A percentile compares a stretch with the other conserved stretches of the same genome.
phyloP scores from a whole-genome alignment of 768 basidiomycete genomes.

The Collybia sordida region DNA sequence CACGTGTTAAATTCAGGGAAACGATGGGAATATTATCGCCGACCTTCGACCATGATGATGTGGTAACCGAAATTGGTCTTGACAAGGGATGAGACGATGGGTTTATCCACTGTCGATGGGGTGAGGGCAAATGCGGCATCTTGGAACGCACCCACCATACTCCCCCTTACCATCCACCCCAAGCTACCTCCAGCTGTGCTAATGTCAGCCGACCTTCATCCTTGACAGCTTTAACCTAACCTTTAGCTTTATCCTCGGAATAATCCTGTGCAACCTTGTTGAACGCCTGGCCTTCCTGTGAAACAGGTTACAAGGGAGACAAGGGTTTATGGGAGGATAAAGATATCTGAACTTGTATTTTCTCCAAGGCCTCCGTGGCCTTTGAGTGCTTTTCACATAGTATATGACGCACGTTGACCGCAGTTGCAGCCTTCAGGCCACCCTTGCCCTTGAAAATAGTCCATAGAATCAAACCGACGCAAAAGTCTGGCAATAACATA shows the following conservation, averaged over 20 bases:
- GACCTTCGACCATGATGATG: slow-evolving; percentile 89
- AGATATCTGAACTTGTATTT: slow-evolving; percentile 63
- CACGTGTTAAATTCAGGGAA: too few relatives aligned
- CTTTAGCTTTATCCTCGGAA: slow-evolving; percentile 90
- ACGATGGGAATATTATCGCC: slow-evolving; percentile 39
- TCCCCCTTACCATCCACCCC: slow-evolving; percentile 85
- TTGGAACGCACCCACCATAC: slow-evolving; percentile 89
- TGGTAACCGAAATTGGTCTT: slow-evolving; percentile 88
- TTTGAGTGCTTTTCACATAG: slow-evolving; percentile 87
- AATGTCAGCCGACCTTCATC: background rate
- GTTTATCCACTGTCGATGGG: slow-evolving; percentile 82
- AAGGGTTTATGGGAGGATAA: background rate
- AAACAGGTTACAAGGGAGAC: background rate
- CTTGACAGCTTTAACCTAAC: slow-evolving; percentile 30
- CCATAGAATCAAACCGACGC: too few relatives aligned
- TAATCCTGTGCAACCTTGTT: slow-evolving; percentile 90
- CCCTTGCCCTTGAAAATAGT: slow-evolving; percentile 42
- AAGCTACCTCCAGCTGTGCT: slow-evolving; percentile 75
- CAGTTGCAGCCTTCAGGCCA: slow-evolving; percentile 72
- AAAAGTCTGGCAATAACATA: too few relatives aligned
- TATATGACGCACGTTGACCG: slow-evolving; percentile 85
- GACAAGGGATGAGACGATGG: slow-evolving; percentile 66
- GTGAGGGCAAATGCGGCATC: slow-evolving; percentile 83
- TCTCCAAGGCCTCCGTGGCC: slow-evolving; percentile 74
- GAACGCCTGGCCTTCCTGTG: slow-evolving; percentile 72